phyloP scores from a whole-genome alignment of 495 filamentous ascomycete genomes.

The Tricharina praecox region DNA sequence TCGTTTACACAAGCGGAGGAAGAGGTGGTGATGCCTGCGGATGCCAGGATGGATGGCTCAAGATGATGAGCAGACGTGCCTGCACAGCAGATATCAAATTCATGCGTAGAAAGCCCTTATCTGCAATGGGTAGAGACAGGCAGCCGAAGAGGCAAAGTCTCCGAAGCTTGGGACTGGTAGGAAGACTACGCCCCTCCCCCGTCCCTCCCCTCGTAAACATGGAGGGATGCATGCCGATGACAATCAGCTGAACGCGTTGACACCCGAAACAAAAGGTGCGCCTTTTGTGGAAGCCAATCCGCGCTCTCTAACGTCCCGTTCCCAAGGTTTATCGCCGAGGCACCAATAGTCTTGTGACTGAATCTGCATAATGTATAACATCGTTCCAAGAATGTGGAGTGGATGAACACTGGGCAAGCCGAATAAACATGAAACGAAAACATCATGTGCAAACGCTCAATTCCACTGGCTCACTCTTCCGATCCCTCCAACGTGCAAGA shows the following conservation, averaged over 20 bases:
- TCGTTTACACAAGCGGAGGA: conserved; percentile 19
- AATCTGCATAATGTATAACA: conserved; percentile 18
- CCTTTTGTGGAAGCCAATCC: conserved; percentile 27
- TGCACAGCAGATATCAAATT: conserved; percentile 16
- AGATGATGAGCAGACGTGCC: conserved; percentile 23
- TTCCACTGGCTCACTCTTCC: neutral
- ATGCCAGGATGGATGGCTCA: conserved; percentile 16
- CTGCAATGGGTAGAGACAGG: conserved; percentile 22
- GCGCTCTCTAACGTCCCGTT: conserved; percentile 10
- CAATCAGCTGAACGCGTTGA: conserved; percentile 26
- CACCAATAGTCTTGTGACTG: conserved; percentile 27
- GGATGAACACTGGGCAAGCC: neutral
- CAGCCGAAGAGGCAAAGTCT: conserved; percentile 25
- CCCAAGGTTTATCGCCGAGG: conserved; percentile 21
- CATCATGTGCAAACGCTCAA: neutral
- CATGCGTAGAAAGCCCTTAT: conserved; percentile 26
- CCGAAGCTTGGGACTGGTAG: conserved; percentile 19
- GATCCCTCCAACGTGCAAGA: conserved; percentile 10
- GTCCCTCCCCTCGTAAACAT: conserved; percentile 1
- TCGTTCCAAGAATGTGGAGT: neutral
- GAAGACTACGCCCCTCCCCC: conserved; percentile 7
- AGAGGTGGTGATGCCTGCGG: conserved; percentile 10
- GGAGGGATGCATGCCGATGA: conserved; percentile 21
- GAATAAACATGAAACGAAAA: conserved; percentile 7
- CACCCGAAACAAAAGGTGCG: conserved; percentile 25